These are phyloP conservation scores for Termitomyces sp. DNA, from an alignment of 768 basidiomycete species.

Conservation along the genomic window DNA sequence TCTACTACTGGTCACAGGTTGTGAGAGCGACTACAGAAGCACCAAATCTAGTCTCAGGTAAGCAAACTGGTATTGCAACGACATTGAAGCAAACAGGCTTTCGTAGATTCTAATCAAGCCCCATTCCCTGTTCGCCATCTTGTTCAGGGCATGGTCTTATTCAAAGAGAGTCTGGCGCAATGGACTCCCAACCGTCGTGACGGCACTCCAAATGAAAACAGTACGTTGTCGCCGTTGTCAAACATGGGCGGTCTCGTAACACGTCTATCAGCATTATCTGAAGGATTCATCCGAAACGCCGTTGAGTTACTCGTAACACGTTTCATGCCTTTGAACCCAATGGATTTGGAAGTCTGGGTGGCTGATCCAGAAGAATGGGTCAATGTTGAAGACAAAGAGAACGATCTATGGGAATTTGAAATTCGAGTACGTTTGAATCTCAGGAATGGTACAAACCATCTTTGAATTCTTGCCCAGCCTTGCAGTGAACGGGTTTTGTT, in stretches of 20 bases:
- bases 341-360: conserved; percentile 81
- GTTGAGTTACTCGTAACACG: conserved; percentile 74
- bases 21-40: conserved; percentile 60
- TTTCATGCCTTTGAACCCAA: conserved; percentile 77
- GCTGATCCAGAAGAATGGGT: conserved; percentile 95
- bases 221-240: conserved; percentile 26
- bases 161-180: conserved; percentile 75
- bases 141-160: conserved; percentile 81
- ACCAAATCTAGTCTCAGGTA: conserved; percentile 52
- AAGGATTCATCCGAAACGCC: conserved; percentile 68
- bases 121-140: conserved; percentile 75
- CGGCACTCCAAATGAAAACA: conserved; percentile 52
- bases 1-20: conserved; percentile 81
- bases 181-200: conserved; percentile 66
- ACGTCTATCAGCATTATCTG: conserved; percentile 44
- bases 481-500: conserved; percentile 92
- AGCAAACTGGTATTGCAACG: conserved; percentile 5
- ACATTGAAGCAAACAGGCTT: background rate
- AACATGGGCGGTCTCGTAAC: background rate
- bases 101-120: conserved; percentile 53
- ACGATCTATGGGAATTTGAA: conserved; percentile 91
- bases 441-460: background rate
- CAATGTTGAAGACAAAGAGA: conserved; percentile 82
- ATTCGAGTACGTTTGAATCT: conserved; percentile 56
- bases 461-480: conserved; percentile 42